Base-by-base conservation (phyloP, 176 grass and related monocot genomes). In the Aegilops bicornis region DNA sequence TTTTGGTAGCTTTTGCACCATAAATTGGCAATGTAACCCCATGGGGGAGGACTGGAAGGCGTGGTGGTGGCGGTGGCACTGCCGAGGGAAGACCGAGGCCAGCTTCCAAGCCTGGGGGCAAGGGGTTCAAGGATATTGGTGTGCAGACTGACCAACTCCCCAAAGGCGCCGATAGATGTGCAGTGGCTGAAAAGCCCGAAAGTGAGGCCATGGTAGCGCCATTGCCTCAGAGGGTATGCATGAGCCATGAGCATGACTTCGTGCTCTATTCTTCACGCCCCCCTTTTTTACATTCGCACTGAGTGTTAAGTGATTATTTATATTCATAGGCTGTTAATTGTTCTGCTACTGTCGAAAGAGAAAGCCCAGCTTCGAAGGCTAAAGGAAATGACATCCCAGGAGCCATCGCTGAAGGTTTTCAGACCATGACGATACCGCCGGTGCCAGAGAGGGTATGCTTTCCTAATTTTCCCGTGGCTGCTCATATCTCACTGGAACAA, bases 181-280 rank as follows among this genome's bases (percentile, higher is more conserved):
- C 86, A 48, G 45, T 48, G 45, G 45, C 13, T 48, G 4, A 48
- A 48, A 48, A 15, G 12, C 45, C 45, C 13, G 45, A 48, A 83
- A 87, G 0, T 67, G 92, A 92, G 24, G 3, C 76, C 14, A 73
- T 12, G 13, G 29, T 81, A 70, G 62, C 87, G 4, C 83, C 90
- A 72, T 84, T 92, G 20, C 92, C 90, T 83, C 86, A 92, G 84
- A 83, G 84, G 86, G 94, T 97, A 89, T 69, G 77, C 20, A 71
- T 72, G 35, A 0, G 77, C 20, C 20, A 71, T 72, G 35, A 0
- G 77, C 20, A 71, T 72, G 36, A 0, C 33, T 81, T 77, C 22
- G 27, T 30, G 42, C 70, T 77, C 2, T 73, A 23, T 3, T 23
- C 11, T 36, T 10, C 23, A 47, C 31, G 23, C 15, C 9, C 8